Conservation (phyloP, 768 basidiomycete species). For the Asterophora parasitica region DNA sequence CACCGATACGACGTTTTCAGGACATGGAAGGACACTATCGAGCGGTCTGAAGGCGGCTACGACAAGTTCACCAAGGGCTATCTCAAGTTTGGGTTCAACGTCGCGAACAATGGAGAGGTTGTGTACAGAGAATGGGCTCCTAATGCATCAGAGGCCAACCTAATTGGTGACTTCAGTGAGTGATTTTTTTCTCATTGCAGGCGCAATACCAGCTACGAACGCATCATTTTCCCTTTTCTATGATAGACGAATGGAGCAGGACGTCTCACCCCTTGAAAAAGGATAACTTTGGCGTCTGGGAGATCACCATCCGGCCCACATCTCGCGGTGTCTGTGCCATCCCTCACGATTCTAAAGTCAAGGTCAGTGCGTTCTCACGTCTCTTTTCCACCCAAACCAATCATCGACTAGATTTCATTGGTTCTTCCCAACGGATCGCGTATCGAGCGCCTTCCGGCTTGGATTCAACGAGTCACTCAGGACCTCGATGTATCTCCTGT, state of each 20-base stretch:
- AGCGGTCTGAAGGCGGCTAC: constrained; percentile 78
- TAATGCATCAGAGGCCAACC: constrained; percentile 70
- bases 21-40: constrained; percentile 73
- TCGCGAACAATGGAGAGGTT: constrained; percentile 61
- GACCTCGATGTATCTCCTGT: constrained; percentile 84
- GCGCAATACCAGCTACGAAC: constrained; percentile 1
- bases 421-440: constrained; percentile 70
- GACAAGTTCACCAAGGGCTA: constrained; percentile 79
- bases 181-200: constrained; percentile 17
- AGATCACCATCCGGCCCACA: constrained; percentile 68
- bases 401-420: constrained; percentile 77
- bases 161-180: constrained; percentile 98
- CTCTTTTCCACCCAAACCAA: constrained; percentile 4
- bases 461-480: constrained; percentile 95
- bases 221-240: neutral
- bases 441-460: constrained; percentile 89
- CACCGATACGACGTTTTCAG: constrained; percentile 64
- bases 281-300: constrained; percentile 86
- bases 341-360: constrained; percentile 92
- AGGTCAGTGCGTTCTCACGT: constrained; percentile 43
- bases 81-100: constrained; percentile 73
- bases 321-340: constrained; percentile 73
- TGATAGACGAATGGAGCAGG: constrained; percentile 82
- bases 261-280: constrained; percentile 81
- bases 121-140: constrained; percentile 97